A percentile compares a stretch with the other conserved stretches of the same genome.
Evolutionary conservation across 768 basidiomycete species (phyloP).

Genomic region (Lactarius psammicola): DNA sequence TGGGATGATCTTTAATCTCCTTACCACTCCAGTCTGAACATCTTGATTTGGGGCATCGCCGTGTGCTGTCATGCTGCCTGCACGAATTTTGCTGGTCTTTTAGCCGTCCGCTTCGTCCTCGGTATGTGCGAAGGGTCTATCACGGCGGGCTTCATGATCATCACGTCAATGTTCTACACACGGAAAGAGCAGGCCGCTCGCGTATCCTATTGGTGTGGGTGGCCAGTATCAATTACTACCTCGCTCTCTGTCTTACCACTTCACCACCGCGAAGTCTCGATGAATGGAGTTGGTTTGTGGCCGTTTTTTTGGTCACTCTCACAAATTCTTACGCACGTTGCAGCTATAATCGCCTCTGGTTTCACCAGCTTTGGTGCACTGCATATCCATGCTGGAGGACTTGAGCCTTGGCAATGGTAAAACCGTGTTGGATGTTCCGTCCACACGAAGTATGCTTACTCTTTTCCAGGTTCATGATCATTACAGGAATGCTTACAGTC

Average conservation of each 20-base stretch:
- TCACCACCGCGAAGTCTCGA: constrained; percentile 48
- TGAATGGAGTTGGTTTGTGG: constrained; percentile 64
- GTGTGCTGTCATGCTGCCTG: constrained; percentile 66
- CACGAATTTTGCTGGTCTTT: constrained; percentile 62
- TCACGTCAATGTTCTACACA: constrained; percentile 77
- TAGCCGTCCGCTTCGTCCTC: constrained; percentile 60
- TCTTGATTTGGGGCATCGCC: constrained; percentile 62
- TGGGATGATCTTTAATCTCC: too few relatives aligned
- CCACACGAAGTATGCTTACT: background rate
- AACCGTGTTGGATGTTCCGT: constrained; percentile 10
- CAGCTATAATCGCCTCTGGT: constrained; percentile 68
- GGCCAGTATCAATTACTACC: too few relatives aligned
- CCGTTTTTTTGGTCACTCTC: background rate
- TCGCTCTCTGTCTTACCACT: background rate
- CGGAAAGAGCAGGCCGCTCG: constrained; percentile 64
- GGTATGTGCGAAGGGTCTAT: constrained; percentile 72
- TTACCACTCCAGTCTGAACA: constrained; percentile 51
- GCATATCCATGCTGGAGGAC: constrained; percentile 53
- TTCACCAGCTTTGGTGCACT: constrained; percentile 66
- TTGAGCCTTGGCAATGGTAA: constrained; percentile 76
- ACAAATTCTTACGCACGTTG: background rate
- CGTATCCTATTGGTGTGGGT: constrained; percentile 76
- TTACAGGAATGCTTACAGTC: constrained; percentile 61
- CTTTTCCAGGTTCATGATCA: constrained; percentile 60
- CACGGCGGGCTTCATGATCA: constrained; percentile 75